Base-by-base conservation (phyloP, 805 yeast genomes). In the Barnettozyma sucrosica region DNA sequence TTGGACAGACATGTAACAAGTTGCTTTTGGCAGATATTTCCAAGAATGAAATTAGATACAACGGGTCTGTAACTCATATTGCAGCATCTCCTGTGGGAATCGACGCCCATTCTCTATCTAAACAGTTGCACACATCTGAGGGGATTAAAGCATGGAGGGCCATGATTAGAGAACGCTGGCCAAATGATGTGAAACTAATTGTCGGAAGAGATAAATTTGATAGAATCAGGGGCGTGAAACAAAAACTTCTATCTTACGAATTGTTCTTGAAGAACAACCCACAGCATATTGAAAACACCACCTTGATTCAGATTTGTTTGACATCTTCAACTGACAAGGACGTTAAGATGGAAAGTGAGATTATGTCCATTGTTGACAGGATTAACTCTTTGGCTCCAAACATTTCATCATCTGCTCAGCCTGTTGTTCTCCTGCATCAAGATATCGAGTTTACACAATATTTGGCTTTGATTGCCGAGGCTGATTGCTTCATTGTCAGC, bases 141-240 rank as follows among this genome's bases (percentile, higher is more conserved):
- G 72, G 67, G 11, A 89, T 89, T 18, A 53, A 53, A 4, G 75
- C 75, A 51, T 87, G 95, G 93, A 76, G 87, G 51, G 58, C 68
- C 21, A 63, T 83, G 57, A 85, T 93, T 24, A 75, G 84, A 51
- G 85, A 83, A 47, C 77, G 95, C 56, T 93, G 97, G 97, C 65
- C 70, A 7, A 66, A 43, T 7, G 38, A 70, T 43, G 84, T 83
- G 58, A 75, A 73, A 45, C 69, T 93, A 46, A 82, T 93, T 60
- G 89, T 95, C 7, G 81, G 88, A 34, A 76, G 98, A 54, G 99
- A 93, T 65, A 89, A 89, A 65, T 71, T 89, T 41, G 98, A 93
- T 60, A 78, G 79, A 52, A 76, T 92, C 33, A 78, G 97, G 54
- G 99, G 99, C 24, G 75, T 93, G 28, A 84, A 84, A 58, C 95